Conservation (phyloP, 2,329 filamentous ascomycete species). For the Penicillium olsonii region DNA sequence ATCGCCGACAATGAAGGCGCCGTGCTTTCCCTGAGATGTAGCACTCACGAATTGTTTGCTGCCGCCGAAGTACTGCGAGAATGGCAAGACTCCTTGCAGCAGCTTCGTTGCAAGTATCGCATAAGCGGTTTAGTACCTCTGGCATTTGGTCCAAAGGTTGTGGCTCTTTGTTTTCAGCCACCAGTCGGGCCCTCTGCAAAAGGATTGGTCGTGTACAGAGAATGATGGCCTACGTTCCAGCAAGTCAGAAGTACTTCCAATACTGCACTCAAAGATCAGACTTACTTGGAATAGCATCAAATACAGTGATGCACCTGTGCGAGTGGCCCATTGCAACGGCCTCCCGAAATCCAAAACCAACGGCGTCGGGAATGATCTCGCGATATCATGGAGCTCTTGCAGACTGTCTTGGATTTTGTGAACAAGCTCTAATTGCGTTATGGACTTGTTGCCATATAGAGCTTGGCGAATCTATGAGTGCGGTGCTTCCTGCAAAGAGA, state of each 20-base stretch:
- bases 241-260: neutral
- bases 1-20: no score
- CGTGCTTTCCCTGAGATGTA: neutral
- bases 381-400: slow-evolving; percentile 18
- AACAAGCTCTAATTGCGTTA: slow-evolving; percentile 21
- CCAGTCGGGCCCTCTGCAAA: slow-evolving; percentile 17
- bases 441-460: slow-evolving; percentile 22
- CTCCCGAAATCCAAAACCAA: slow-evolving; percentile 19
- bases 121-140: slow-evolving; percentile 12
- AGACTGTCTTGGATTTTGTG: slow-evolving; percentile 17
- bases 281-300: slow-evolving; percentile 24
- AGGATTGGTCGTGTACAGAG: slow-evolving; percentile 23
- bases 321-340: slow-evolving; percentile 17
- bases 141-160: slow-evolving; percentile 6
- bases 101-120: slow-evolving; percentile 24
- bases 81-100: slow-evolving; percentile 22
- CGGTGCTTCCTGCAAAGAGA: neutral
- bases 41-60: slow-evolving; percentile 19
- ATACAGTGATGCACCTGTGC: slow-evolving; percentile 24
- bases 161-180: slow-evolving; percentile 11
- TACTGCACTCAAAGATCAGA: neutral
- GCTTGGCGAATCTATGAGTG: slow-evolving; percentile 6
- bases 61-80: slow-evolving; percentile 15
- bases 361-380: slow-evolving; percentile 16
- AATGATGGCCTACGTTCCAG: slow-evolving; percentile 20